Evolutionary conservation across 371 early-diverging fungal species (phyloP), one percentile per base, ranked within the genome.

Genomic region (Rhizopus delemar): DNA sequence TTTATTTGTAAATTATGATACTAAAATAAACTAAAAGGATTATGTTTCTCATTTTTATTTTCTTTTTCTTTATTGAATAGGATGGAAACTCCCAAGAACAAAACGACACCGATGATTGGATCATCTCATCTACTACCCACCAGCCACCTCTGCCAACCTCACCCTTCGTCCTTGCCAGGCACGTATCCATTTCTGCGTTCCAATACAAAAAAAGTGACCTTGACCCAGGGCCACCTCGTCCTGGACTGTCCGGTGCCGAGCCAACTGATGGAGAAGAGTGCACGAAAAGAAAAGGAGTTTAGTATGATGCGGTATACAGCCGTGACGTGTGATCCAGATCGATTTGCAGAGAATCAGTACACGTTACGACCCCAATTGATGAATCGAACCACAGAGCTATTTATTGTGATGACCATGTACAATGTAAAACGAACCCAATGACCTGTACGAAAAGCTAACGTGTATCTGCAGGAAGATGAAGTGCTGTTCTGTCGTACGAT

Each of bases 301-400:
- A 85, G 85, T 33, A 81, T 79, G 56, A 83, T 91, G 86, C 84
- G 93, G 33, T 92, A 92, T 62, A 89, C 92, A 1, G 91, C 94
- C 6, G 90, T 85, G 4, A 91, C 92, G 0, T 91, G 89, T 63
- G 92, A 92, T 51, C 90, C 95, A 8, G 88, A 96, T 68, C 88
- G 93, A 11, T 95, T 94, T 71, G 65, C 73, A 36, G 56, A 75
- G 43, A 71, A 84, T 15, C 73, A 85, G 11, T 96, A 93, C 74
- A 86, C 90, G 0, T 77, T 97, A 53, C 83, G 96, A 8, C 95
- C 90, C 15, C 82, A 83, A 52, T 73, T 90, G 45, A 86, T 86
- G 65, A 78, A 83, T 38, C 82, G 96, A 46, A 65, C 85, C 45
- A 96, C 96, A 7, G 97, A 96, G 72, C 71, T 97, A 16, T 90